Evolutionary conservation across 331 rosid species (phyloP), one percentile per base, ranked within the genome.

Genomic region (Dryas integrifolia): DNA sequence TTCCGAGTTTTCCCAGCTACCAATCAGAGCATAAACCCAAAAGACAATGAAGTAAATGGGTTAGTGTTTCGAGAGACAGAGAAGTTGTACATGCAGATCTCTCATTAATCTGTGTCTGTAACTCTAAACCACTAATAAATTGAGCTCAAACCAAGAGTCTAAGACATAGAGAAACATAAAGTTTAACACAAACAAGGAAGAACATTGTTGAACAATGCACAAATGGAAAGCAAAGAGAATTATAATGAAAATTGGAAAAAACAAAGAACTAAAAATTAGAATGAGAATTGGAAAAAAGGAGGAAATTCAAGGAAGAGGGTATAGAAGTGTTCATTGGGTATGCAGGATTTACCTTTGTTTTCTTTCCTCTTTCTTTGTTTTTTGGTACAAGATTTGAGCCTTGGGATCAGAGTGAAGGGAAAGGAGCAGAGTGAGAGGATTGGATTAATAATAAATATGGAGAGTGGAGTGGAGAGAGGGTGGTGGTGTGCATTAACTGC

Each of bases 401-500:
- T 70, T 76, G 50, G 75, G 73, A 67, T 41, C 64, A 73, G 70
- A 69, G 15, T 39, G 68, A 39, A 18, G 45, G 9, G 46, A 48
- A 41, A 24, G 7, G 7, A 7, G n/a, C 15, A 50, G 3, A 41
- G 16, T 1, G 16, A 5, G 30, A 62, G 18, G 56, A 53, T 30
- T 2, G 47, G 58, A 38, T 18, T 61, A n/a, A 10, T 40, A 70
- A 74, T 58, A 65, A 30, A 16, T 1, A 44, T 5, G 48, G 50
- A n/a, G n/a, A 18, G 67, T 26, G 5, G 40, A 24, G 39, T 1
- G 56, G 83, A 64, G 80, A 76, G 18, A 79, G 56, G 67, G 47
- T 9, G 76, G 58, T 72, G 5, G 79, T 79, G 53, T 63, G 89
- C 88, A 87, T 87, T 90, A 78, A 90, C 78, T 90, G 88, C 85